Evolutionary conservation across 495 filamentous ascomycete species (phyloP), one percentile per base, ranked within the genome.

Genomic region (Oleoguttula mirabilis): DNA sequence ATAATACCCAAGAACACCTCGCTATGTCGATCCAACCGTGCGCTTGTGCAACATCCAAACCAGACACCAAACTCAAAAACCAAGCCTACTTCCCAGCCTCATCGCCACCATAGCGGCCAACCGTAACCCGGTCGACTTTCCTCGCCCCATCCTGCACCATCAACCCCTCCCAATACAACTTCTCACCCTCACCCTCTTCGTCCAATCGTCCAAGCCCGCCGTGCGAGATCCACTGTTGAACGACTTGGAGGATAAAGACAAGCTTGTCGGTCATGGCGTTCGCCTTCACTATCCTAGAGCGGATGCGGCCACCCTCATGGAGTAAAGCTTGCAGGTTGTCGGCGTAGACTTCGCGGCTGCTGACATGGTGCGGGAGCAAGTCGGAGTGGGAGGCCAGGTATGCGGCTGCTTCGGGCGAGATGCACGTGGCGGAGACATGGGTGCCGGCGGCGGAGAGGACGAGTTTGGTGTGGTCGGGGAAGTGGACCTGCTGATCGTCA

Each of bases 401-500:
- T 17, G 71, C 65, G 4, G 80, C 77, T 0, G 82, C 82, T 14
- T 76, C 72, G 4, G 76, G 61, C 0, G 84, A 80, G 4, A 93
- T 74, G 55, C 85, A 82, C 64, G 83, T 86, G 58, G 90, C 90
- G 60, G 88, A 80, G 49, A 84, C 75, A 72, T 79, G 83, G 1
- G 70, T 79, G 20, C 77, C 84, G 27, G 79, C 75, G 6, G 75
- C 68, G 24, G 84, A 82, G 35, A 94, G 66, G 3, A 92, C 75
- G 20, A 94, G 70, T 59, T 98, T 98, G 21, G 90, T 95, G 58
- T 98, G 90, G 50, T 98, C 90, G 5, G 88, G 87, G 64, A 95
- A 98, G 61, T 98, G 95, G 64, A 94, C 83, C 73, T 90, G 55
- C 17, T 31, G n/a, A n/a, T n/a, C n/a, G n/a, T n/a, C n/a, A n/a